Percentiles rank a stretch among this genome's conserved stretches.
These are phyloP conservation scores for Penicillium sp. DNA, from an alignment of 2,329 filamentous ascomycete species.

Conservation along the genomic window DNA sequence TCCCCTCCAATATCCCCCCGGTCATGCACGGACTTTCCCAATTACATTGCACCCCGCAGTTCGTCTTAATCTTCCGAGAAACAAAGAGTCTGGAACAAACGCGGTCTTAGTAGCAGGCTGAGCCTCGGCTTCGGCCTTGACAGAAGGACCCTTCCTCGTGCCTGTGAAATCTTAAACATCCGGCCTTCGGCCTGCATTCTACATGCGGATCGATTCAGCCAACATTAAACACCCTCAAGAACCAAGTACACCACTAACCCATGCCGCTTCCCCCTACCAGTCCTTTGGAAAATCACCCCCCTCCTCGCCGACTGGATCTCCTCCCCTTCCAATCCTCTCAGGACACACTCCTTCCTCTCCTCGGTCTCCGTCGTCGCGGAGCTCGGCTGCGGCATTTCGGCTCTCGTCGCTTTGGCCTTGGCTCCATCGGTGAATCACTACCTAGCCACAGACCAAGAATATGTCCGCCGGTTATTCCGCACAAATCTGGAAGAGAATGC, in stretches of 20 bases:
- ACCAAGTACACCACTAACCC: constrained; percentile 5
- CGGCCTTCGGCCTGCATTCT: not conserved
- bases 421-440: constrained; percentile 66
- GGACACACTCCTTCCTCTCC: constrained; percentile 58
- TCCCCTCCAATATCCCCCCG: constrained; percentile 1
- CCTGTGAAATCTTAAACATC: constrained; percentile 2
- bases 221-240: too few species aligned
- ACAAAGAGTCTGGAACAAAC: not conserved
- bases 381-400: constrained; percentile 86
- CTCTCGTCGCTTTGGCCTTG: constrained; percentile 73
- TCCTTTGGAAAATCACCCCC: constrained; percentile 91
- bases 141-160: not conserved
- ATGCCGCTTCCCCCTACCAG: constrained; percentile 46
- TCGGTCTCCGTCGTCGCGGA: constrained; percentile 69
- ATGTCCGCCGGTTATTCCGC: constrained; percentile 76
- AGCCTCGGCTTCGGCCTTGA: constrained; percentile 13
- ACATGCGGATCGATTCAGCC: not conserved
- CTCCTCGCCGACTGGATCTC: constrained; percentile 80
- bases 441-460: constrained; percentile 84
- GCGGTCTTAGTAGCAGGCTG: not conserved
- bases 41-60: constrained; percentile 15
- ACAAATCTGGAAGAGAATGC: constrained; percentile 67
- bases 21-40: constrained; percentile 14
- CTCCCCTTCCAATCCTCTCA: constrained; percentile 63
- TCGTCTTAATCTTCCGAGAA: constrained; percentile 10